Base-by-base conservation (phyloP, 1,139 yeast genomes). In the Hanseniaspora uvarum region DNA sequence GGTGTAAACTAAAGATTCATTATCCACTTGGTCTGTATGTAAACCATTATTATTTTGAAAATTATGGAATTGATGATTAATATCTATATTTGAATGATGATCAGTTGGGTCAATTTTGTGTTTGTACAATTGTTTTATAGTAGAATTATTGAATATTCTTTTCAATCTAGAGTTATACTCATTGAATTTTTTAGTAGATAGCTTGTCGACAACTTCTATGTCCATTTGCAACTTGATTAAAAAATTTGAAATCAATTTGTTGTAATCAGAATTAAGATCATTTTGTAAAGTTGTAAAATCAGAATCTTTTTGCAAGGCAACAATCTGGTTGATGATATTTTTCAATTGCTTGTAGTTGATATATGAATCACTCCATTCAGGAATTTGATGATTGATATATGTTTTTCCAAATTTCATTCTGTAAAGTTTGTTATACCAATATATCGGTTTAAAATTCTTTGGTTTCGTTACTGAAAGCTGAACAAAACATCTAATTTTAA, bases 351-450 rank as follows among this genome's bases (percentile, higher is more conserved):
- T 92, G 70, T 92, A 92, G 69, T 87, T 85, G 74, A 89, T 78
- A 65, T 92, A 89, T 62, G 76, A 78, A 48, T 74, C 73, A 55
- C 77, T 74, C 96, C 97, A 89, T 70, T 88, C 96, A 8, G 96
- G 96, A 57, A 89, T 86, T 72, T 87, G 95, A 68, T 89, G 95
- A 55, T 86, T 73, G 39, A 81, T 69, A 60, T 86, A 73, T 66
- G 87, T 84, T 66, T 86, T 86, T 37, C 94, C 95, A 68, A 86
- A 86, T 75, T 86, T 86, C 95, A 86, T 86, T 33, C 44, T 28
- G 11, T 23, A n/a, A n/a, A n/a, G n/a, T n/a, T n/a, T n/a, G n/a
- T n/a, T n/a, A n/a, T n/a, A n/a, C n/a, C n/a, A n/a, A n/a, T n/a
- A n/a, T n/a, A n/a, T n/a, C n/a, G n/a, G n/a, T n/a, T n/a, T n/a